phyloP scores from a whole-genome alignment of 2,329 filamentous ascomycete genomes.

The Herpomyces periplanetae region DNA sequence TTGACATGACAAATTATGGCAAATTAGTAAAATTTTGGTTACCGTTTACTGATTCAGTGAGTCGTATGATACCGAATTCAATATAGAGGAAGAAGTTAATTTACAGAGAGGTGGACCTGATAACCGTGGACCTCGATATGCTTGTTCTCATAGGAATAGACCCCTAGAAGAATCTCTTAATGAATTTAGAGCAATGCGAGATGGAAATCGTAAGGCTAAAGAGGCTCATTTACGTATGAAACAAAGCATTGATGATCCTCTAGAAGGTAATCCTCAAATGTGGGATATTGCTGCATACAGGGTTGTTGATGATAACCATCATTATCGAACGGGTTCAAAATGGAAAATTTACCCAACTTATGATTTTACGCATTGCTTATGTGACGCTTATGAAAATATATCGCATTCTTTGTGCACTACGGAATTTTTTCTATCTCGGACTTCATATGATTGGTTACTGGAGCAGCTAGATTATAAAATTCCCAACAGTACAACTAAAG shows the following conservation, averaged over 20 bases:
- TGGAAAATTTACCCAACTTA: constrained; percentile 92
- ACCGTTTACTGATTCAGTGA: neutral
- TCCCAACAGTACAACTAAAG: constrained; percentile 13
- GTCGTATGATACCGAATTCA: constrained; percentile 4
- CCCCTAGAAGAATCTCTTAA: constrained; percentile 30
- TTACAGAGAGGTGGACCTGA: constrained; percentile 43
- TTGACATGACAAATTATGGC: too few relatives aligned
- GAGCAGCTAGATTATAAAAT: constrained; percentile 43
- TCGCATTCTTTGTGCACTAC: constrained; percentile 75
- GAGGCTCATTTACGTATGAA: constrained; percentile 75
- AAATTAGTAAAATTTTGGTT: too few relatives aligned
- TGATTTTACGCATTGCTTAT: constrained; percentile 61
- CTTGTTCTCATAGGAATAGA: constrained; percentile 39
- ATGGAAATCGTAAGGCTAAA: constrained; percentile 53
- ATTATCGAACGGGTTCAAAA: constrained; percentile 36
- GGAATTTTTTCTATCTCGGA: constrained; percentile 47
- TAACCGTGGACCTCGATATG: constrained; percentile 24
- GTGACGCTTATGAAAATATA: constrained; percentile 66
- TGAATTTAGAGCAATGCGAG: constrained; percentile 62
- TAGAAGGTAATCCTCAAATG: constrained; percentile 60
- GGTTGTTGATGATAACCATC: constrained; percentile 27
- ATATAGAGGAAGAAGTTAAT: constrained; percentile 32
- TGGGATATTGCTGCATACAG: constrained; percentile 83
- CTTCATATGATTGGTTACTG: constrained; percentile 70
- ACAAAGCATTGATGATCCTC: constrained; percentile 25